phyloP scores from a whole-genome alignment of 805 yeast species.

The Candida sphagnicola region DNA sequence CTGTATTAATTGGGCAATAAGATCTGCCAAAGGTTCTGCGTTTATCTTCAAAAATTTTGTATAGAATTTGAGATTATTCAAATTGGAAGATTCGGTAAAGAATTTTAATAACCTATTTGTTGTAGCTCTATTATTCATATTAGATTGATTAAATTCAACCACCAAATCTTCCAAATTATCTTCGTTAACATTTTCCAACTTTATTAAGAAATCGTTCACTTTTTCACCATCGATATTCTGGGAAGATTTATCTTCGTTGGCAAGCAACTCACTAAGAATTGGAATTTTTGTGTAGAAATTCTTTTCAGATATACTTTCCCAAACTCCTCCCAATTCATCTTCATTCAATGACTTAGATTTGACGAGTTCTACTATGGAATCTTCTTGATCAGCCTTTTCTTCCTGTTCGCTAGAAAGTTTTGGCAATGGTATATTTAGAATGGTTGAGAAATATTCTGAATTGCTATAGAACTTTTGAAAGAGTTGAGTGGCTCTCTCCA shows the following conservation, averaged over 20 bases:
- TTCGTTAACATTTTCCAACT: conserved; percentile 42
- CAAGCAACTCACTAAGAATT: conserved; percentile 23
- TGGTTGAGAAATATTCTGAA: conserved; percentile 41
- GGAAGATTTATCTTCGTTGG: conserved; percentile 8
- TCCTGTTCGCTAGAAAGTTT: conserved; percentile 5
- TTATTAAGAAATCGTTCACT: conserved; percentile 40
- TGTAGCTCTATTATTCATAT: conserved; percentile 70
- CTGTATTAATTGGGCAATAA: conserved; percentile 49
- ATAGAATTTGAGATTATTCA: conserved; percentile 46
- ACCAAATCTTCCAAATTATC: conserved; percentile 49
- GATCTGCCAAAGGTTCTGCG: conserved; percentile 42
- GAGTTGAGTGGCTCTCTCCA: conserved; percentile 25
- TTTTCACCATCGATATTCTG: conserved; percentile 32
- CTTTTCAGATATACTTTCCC: conserved; percentile 67
- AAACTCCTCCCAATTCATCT: conserved; percentile 29
- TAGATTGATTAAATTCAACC: conserved; percentile 43
- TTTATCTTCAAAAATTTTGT: conserved; percentile 69
- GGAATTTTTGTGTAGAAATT: conserved; percentile 62
- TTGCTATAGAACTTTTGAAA: conserved; percentile 43
- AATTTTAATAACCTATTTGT: conserved; percentile 55
- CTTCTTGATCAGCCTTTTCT: conserved; percentile 6
- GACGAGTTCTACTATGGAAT: conserved; percentile 19
- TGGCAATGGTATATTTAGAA: conserved; percentile 25
- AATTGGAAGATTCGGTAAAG: conserved; percentile 46
- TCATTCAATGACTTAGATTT: conserved; percentile 18